Evolutionary conservation across 192 early-diverging fungal species (phyloP), one percentile per base, ranked within the genome.

Genomic region (Chytriomyces hyalinus): DNA sequence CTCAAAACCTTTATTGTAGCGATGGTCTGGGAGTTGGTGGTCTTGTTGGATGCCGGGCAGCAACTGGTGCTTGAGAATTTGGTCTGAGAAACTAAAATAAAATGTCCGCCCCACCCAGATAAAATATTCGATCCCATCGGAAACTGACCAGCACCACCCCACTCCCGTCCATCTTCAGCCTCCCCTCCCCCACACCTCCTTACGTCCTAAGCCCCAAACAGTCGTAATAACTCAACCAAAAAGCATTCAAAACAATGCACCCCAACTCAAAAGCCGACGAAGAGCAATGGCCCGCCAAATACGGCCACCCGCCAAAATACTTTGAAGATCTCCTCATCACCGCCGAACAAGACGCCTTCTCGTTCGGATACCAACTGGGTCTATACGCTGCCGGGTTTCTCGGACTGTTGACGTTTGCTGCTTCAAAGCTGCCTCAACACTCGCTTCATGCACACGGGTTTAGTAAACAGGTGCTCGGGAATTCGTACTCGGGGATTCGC

Each of bases 291-390:
- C 77, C 77, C 5, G 45, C 62, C 4, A 59, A 67, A 17, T 70
- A 47, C 49, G 77, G 77, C 4, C 77, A 78, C 43, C 46, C 77
- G 20, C 62, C 61, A 6, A 15, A 20, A 9, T 78, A 78, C 62
- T 78, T 78, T 70, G 77, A 78, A 8, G 62, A 59, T 22, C 63
- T 78, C 7, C 53, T 78, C 20, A 7, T 11, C 17, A 28, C 10
- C 17, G 68, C 77, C 4, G 68, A 72, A 49, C 63, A 46, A 36
- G 77, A 78, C 49, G 68, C 69, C n/a, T 78, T 51, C 62, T 17
- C 11, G 7, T 72, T 65, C 60, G 77, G 69, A n/a, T 5, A 5
- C 6, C 3, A 59, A 57, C n/a, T 71, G 3, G 77, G 77, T 6
- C 15, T 65, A 5, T 13, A 17, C 10, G 9, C 24, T 26, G 70